A percentile compares a stretch with the other conserved stretches of the same genome.
Conservation (phyloP, 306 rosid species). For the Abrus pulchellus region DNA sequence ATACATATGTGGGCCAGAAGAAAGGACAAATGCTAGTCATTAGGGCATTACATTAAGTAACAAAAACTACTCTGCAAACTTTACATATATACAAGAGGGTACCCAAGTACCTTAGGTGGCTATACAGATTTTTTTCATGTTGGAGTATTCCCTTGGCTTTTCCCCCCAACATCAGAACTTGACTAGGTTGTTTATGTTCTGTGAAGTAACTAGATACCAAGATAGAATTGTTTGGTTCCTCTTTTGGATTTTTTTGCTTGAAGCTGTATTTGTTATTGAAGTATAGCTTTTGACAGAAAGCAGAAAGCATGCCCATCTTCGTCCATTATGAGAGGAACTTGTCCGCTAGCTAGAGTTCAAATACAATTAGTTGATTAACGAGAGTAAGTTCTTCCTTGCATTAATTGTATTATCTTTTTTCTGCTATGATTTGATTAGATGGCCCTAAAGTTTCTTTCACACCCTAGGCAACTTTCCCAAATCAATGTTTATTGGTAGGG, state of each 20-base stretch:
- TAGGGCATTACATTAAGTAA: conserved; percentile 38
- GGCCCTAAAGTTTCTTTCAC: conserved; percentile 53
- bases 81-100: neutral
- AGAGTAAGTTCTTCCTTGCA: conserved; percentile 27
- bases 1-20: conserved; percentile 53
- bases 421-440: conserved; percentile 56
- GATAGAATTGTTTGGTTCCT: conserved; percentile 49
- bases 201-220: conserved; percentile 42
- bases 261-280: conserved; percentile 45
- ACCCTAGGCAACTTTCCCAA: conserved; percentile 44
- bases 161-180: conserved; percentile 35
- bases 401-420: conserved; percentile 36
- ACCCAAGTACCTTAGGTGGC: conserved; percentile 4
- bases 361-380: conserved; percentile 11
- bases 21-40: conserved; percentile 44
- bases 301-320: conserved; percentile 37
- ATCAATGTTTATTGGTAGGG: conserved; percentile 41
- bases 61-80: conserved; percentile 4
- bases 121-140: conserved; percentile 35
- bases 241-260: conserved; percentile 47
- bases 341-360: conserved; percentile 32
- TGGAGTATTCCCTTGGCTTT: conserved; percentile 49
- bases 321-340: conserved; percentile 44
- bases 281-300: conserved; percentile 51
- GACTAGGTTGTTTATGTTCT: conserved; percentile 48